Evolutionary conservation across 2,329 filamentous ascomycete species (phyloP).

Genomic region (Ceratocystis albifundus): DNA sequence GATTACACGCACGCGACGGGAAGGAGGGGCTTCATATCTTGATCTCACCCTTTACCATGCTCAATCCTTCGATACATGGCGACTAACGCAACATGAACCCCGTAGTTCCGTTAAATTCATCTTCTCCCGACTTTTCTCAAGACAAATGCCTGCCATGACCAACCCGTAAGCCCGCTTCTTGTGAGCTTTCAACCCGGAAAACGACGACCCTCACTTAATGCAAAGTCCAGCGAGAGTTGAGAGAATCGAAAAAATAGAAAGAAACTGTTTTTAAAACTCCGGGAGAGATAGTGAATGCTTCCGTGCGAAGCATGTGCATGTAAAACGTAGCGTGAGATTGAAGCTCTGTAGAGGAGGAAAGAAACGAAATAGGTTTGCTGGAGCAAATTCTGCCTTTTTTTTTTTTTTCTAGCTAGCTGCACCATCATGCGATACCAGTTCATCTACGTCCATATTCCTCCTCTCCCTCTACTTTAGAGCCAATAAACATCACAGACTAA

Average conservation of each 20-base stretch:
- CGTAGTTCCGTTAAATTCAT: conserved; percentile 23
- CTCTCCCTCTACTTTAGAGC: too few relatives aligned
- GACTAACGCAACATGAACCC: conserved; percentile 11
- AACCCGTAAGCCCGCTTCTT: conserved; percentile 14
- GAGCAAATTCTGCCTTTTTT: too few relatives aligned
- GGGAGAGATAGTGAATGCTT: not conserved
- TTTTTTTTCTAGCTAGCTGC: too few relatives aligned
- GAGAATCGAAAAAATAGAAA: conserved; percentile 23
- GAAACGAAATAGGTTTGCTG: too few relatives aligned
- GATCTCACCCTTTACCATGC: not conserved
- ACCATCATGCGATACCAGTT: too few relatives aligned
- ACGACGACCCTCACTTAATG: conserved; percentile 22
- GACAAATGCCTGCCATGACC: conserved; percentile 23
- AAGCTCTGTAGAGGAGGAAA: too few relatives aligned
- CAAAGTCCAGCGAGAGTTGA: conserved; percentile 22
- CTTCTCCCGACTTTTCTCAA: conserved; percentile 23
- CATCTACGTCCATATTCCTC: too few relatives aligned
- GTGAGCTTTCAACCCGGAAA: conserved; percentile 11
- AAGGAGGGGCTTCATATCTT: not conserved
- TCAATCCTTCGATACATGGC: not conserved
- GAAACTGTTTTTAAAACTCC: conserved; percentile 22
- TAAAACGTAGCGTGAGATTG: not conserved
- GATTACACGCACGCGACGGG: not conserved
- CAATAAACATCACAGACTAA: too few relatives aligned
- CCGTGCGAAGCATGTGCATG: not conserved